Base-by-base conservation (phyloP, 768 basidiomycete genomes). In the Tylopilus felleus region DNA sequence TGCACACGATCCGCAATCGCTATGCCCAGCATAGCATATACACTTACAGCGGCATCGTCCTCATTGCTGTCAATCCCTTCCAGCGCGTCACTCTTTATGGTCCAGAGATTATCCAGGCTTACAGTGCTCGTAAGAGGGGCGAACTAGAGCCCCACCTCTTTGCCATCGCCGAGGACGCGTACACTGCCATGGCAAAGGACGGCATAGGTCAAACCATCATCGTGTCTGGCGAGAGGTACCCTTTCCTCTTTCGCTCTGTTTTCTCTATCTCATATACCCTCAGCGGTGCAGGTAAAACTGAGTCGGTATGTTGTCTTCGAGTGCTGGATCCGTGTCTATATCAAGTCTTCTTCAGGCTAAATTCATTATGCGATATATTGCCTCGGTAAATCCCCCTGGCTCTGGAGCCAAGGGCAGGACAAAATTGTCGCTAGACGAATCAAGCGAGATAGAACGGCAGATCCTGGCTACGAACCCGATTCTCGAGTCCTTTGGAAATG, bases 391-490 rank as follows among this genome's bases (percentile, higher is more conserved):
- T 60, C 93, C 95, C 58, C 79, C 86, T 28, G 78, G 84, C 64
- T 69, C 79, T 56, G 78, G 75, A 62, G 68, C 79, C 51, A 84
- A 85, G 71, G 67, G 77, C 5, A 89, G 79, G 68, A 82, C 85
- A 9, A 89, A 92, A 63, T 75, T 81, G 47, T 85, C 88, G 12
- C 71, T 90, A 46, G 93, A 90, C 65, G 93, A 88, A 59, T 89
- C 90, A 3, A 94, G 88, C 68, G 97, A 98, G 72, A 93, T 95
- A 59, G 97, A 99, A 70, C 84, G 87, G 46, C 97, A 98, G 72
- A 99, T 99, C 55, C 77, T 99, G 51, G 97, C 97, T 27, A 98
- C 96, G n/a, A 99, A 99, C 71, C 97, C 97, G 22, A 98, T 97
- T 64, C 86, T 99, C 58, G 97, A 99, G 73, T 91, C 97, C 0